Base-by-base conservation (phyloP, 1,284 basidiomycete genomes). In the Rhodotorula sp. region DNA sequence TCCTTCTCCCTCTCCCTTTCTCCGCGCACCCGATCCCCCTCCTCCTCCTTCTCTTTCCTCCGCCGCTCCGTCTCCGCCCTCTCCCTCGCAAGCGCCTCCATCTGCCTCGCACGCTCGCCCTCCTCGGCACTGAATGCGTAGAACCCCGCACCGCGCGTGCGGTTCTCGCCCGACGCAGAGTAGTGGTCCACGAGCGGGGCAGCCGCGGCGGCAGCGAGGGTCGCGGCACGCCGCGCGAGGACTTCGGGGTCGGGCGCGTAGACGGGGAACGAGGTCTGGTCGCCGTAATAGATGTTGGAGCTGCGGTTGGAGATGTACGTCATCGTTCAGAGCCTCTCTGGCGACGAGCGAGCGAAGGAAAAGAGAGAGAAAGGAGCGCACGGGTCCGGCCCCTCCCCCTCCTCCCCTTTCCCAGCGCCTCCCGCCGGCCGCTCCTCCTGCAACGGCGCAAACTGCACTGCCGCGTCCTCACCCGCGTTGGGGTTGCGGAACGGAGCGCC, bases 111-210 rank as follows among this genome's bases (percentile, higher is more conserved):
- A 46, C 95, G 86, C 41, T 85, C 86, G 70, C 90, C 88, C 77
- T 93, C 91, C 78, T 96, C 91, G 1, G 81, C 85, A 5, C 91
- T 91, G 81, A 98, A 95, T 78, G 91, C 88, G 80, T 95, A 96
- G 82, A 91, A 92, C 0, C 88, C 94, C 1, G 94, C 94, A 46
- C 91, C 95, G 78, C 89, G 89, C n/a, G 89, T 87, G 15, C 95
- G 90, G 19, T 90, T 88, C 81, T 99, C 95, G 64, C 83, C 84
- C 0, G 87, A 85, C 0, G 92, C 86, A 80, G 97, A 91, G 81
- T 94, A 98, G 80, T 95, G 92, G 27, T 86, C 83, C 27, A 87
- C 85, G 7, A 91, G 85, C 0, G 90, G 80, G 39, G 80, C 71
- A 56, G 69, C 70, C 34, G 69, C 66, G 0, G 72, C 74, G 19